Evolutionary conservation across 345 rosid genomes (phyloP), one percentile per base, ranked within the genome.

Genomic region (Murraya paniculata): DNA sequence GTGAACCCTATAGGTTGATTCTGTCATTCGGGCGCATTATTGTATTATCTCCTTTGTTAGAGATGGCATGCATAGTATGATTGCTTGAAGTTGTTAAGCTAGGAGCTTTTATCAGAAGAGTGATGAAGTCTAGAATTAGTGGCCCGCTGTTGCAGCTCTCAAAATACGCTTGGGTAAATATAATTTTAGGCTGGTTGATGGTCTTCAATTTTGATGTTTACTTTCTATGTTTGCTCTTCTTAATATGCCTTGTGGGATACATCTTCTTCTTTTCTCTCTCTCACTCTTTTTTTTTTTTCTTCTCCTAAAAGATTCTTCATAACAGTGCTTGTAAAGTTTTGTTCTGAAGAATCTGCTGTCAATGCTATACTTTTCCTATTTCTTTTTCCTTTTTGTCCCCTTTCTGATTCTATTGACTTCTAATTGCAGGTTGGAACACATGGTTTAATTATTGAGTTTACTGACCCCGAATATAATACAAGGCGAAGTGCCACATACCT

Each of bases 401-500:
- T 45, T 19, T 68, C 38, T 83, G 67, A 69, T 76, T 61, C 58
- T 10, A 10, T 18, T 30, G 22, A 64, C 41, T 68, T 75, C 22
- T 73, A 45, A 68, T 18, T 86, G 60, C 83, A 95, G 99, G 86
- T 93, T 18, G 99, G 99, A 65, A 89, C 62, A 88, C 99, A 96
- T 82, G 99, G 99, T 69, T 84, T 96, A 75, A 94, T 93, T 78
- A 96, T 96, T 73, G 99, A 91, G 84, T 96, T 96, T 80, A 76
- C 83, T 73, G 98, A 93, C 78, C 92, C 98, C 80, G 93, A 84
- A 72, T 82, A 83, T 77, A 88, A 82, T 11, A 56, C 84, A 71
- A 90, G 89, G 87, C 90, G 97, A 73, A 96, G 88, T 77, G 99
- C 98, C 62, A 96, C 99, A 50, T 96, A 96, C 79, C 78, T 96